These are phyloP conservation scores for Dothistroma septosporum DNA, from an alignment of 2,329 filamentous ascomycete genomes.

Conservation along the genomic window DNA sequence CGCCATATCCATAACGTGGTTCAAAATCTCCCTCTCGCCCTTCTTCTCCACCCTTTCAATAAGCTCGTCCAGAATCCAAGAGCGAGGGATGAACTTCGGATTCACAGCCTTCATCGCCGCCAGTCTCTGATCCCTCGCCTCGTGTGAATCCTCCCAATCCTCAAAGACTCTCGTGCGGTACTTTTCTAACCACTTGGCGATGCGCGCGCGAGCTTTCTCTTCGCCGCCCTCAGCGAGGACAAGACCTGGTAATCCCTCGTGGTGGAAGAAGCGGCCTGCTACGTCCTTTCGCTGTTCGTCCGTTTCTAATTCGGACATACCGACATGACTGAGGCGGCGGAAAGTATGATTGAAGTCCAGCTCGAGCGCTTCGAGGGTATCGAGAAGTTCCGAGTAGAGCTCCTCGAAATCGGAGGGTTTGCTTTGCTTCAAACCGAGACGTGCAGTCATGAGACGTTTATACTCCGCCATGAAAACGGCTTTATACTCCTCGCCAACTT, in stretches of 20 bases:
- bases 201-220: constrained; percentile 59
- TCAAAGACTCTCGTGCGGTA: constrained; percentile 70
- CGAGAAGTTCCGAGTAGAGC: constrained; percentile 76
- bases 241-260: constrained; percentile 60
- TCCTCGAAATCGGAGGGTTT: constrained; percentile 72
- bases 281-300: constrained; percentile 60
- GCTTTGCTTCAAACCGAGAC: constrained; percentile 69
- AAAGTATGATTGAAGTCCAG: constrained; percentile 96
- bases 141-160: constrained; percentile 63
- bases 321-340: constrained; percentile 66
- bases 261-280: constrained; percentile 74
- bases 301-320: constrained; percentile 59
- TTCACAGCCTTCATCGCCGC: constrained; percentile 79
- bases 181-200: constrained; percentile 75
- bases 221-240: constrained; percentile 51
- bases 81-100: constrained; percentile 84
- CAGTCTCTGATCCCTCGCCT: constrained; percentile 60
- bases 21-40: constrained; percentile 73
- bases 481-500: constrained; percentile 82
- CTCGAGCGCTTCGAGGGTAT: constrained; percentile 74
- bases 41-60: constrained; percentile 84
- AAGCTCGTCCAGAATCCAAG: constrained; percentile 90
- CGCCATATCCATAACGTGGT: constrained; percentile 75
- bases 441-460: constrained; percentile 72
- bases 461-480: constrained; percentile 85